Conservation (phyloP, 2,329 filamentous ascomycete species). For the Fusarium sp. region DNA sequence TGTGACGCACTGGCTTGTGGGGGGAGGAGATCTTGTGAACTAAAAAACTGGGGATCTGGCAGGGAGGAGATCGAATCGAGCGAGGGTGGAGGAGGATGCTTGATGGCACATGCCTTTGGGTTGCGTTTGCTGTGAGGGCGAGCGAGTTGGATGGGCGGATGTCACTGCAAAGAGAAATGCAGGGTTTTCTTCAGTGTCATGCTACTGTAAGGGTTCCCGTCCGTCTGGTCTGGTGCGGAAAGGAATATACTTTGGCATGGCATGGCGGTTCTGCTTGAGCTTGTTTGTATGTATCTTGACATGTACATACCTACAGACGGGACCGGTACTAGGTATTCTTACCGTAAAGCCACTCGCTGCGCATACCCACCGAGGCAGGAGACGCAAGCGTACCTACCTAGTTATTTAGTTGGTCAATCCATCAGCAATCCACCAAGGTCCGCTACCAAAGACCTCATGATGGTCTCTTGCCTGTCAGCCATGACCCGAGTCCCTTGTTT, state of each 20-base stretch:
- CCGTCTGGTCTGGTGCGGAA: not conserved
- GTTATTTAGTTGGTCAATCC: too few relatives aligned
- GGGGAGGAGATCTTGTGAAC: constrained; percentile 44
- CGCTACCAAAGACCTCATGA: constrained; percentile 3
- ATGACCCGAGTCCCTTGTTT: constrained; percentile 29
- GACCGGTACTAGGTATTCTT: too few relatives aligned
- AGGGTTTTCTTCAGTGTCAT: constrained; percentile 19
- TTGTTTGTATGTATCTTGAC: too few relatives aligned
- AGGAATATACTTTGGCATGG: too few relatives aligned
- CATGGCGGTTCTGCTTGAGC: too few relatives aligned
- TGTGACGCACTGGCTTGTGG: constrained; percentile 40
- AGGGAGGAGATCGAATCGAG: not conserved
- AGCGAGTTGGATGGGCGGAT: not conserved
- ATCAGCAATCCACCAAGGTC: not conserved
- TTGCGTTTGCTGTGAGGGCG: not conserved
- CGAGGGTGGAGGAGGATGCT: constrained; percentile 6
- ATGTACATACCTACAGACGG: too few relatives aligned
- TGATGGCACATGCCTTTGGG: not conserved
- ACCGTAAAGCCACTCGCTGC: too few relatives aligned
- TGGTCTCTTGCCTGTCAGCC: constrained; percentile 32
- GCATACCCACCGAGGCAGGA: too few relatives aligned
- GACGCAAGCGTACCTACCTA: too few relatives aligned
- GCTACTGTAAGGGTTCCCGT: not conserved
- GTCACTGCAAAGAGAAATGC: constrained; percentile 7
- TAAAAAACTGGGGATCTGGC: constrained; percentile 42